These are phyloP conservation scores for Micromonas pusilla DNA, from an alignment of 139 green algal species.

Conservation along the genomic window DNA sequence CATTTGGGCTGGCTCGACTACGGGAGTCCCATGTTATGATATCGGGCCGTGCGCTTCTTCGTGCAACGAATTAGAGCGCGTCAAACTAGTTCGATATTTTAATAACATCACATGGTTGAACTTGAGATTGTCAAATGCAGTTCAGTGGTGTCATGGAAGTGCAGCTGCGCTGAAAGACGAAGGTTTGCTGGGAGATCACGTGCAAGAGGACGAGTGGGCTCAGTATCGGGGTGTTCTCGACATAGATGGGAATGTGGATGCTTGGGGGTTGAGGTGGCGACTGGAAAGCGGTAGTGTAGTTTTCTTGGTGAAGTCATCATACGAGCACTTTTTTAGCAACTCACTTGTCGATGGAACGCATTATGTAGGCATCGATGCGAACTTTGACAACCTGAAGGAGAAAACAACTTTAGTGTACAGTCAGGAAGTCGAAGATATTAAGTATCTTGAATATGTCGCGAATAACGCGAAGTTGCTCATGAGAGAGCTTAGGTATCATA, in stretches of 20 bases:
- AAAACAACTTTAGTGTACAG: not conserved
- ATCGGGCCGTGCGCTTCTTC: not conserved
- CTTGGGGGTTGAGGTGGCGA: not conserved
- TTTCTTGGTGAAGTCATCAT: not conserved
- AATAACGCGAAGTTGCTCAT: not conserved
- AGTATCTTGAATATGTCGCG: not conserved
- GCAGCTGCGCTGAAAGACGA: not conserved
- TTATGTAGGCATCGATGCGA: not conserved
- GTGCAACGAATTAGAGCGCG: not conserved
- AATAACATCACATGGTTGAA: not conserved
- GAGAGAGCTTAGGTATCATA: not conserved
- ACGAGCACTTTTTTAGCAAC: not conserved
- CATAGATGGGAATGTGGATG: conserved; percentile 12
- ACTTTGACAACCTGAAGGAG: not conserved
- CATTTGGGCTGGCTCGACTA: not conserved
- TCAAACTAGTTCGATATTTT: not conserved
- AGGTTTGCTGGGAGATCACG: not conserved
- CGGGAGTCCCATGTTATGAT: not conserved
- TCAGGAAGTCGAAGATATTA: not conserved
- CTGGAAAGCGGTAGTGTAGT: not conserved
- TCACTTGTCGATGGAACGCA: not conserved
- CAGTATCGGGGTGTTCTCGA: not conserved
- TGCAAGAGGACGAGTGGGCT: not conserved
- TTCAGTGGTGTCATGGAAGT: not conserved
- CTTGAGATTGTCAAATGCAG: not conserved